Base-by-base conservation (phyloP, 176 grass and related monocot genomes). In the Chrysopogon serrulatus region DNA sequence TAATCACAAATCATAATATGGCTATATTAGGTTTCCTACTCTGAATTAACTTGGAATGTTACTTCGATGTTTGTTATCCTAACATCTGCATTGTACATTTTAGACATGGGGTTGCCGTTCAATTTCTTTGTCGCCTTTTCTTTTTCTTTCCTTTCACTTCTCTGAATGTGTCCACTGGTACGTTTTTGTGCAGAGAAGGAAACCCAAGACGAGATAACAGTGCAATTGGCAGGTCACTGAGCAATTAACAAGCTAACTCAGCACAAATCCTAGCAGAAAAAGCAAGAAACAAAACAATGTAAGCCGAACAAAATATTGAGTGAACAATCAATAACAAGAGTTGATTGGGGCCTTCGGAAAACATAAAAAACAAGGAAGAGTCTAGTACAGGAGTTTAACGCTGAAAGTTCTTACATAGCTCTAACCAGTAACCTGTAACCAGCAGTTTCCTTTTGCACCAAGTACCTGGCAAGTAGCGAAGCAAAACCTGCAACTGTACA, bases 171-270 rank as follows among this genome's bases (percentile, higher is more conserved):
- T 31, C 48, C 24, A 17, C 54, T 51, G 40, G 1, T 65, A 21
- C 56, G 33, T 13, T 62, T 64, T 49, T 37, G 18, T 53, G 80
- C 68, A 90, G 88, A 77, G 77, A 79, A 79, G 80, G 74, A 90
- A 90, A 68, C 24, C 39, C 12, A 71, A 74, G 39, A 33, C 40
- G 24, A 83, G 75, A 79, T 83, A 59, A 51, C 36, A 68, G 17
- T 26, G 45, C 37, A 26, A 10, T 4, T 73, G 47, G 3, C 60
- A 41, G 42, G 9, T 73, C 68, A 48, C 47, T 85, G 75, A 30
- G 18, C 68, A 70, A 63, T 26, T 81, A 73, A 83, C 24, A 83
- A 68, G 24, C 73, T 90, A 86, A 86, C 73, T 57, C 67, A 31
- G 9, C 8, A 24, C 23, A 10, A 30, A 44, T 23, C 49, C 39